Conservation (phyloP, 163 green algal species). For the Scenedesmus sp. region DNA sequence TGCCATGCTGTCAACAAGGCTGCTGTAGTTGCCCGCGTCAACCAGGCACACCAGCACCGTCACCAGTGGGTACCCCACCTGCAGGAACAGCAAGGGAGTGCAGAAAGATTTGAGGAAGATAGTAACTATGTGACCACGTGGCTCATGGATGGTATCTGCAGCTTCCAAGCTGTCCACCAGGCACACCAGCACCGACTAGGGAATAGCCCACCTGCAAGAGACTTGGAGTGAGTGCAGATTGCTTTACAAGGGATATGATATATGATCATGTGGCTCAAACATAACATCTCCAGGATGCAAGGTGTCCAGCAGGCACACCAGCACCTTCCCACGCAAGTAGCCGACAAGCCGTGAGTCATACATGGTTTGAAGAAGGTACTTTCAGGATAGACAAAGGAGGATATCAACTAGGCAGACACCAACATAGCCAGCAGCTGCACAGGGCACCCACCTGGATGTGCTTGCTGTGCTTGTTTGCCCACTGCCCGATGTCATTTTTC, state of each 20-base stretch:
- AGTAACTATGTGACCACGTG: background rate
- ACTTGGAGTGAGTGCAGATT: too few species aligned
- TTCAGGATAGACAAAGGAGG: background rate
- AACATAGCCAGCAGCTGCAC: background rate
- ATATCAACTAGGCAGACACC: background rate
- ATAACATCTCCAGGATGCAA: too few species aligned
- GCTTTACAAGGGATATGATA: too few species aligned
- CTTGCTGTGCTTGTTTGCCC: slow-evolving; percentile 85
- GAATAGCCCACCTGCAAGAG: background rate
- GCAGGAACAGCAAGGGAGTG: background rate
- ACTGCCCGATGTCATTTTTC: slow-evolving; percentile 71
- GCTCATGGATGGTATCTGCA: too few species aligned
- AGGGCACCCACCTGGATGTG: slow-evolving; percentile 66
- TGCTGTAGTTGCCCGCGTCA: slow-evolving; percentile 40
- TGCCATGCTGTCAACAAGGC: slow-evolving; percentile 69
- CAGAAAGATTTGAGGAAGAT: too few species aligned
- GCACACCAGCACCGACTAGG: too few species aligned
- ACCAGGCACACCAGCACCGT: slow-evolving; percentile 80
- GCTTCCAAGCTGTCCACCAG: too few species aligned
- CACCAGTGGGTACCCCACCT: background rate
- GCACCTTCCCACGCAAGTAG: too few species aligned
- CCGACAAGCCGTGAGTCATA: too few species aligned
- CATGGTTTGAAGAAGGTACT: too few species aligned
- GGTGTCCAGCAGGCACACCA: too few species aligned
- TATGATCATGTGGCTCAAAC: too few species aligned